These are phyloP conservation scores for Fimicolochytrium jonesii DNA, from an alignment of 192 early-diverging fungal species.

Conservation along the genomic window DNA sequence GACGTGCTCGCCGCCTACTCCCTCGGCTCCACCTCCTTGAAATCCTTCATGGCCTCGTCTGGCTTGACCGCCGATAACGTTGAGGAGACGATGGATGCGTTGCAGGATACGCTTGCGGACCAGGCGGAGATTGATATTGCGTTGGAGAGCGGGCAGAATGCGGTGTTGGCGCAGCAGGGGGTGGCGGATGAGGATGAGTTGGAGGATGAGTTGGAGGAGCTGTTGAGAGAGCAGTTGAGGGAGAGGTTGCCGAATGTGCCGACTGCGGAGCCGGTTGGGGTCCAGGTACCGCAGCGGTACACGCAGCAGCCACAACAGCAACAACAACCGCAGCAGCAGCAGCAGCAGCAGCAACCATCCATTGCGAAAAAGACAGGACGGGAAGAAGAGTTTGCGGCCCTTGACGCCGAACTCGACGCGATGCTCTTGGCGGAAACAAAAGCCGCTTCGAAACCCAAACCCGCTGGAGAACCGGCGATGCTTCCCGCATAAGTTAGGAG, in stretches of 20 bases:
- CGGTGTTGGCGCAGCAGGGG: constrained; percentile 10
- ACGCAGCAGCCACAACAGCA: neutral
- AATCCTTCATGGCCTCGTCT: constrained; percentile 38
- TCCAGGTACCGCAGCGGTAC: neutral
- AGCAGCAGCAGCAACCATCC: no score
- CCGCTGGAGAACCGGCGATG: no score
- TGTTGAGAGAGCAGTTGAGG: constrained; percentile 1
- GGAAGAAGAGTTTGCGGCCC: neutral
- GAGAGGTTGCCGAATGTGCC: constrained; percentile 6
- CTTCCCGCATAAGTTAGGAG: no score
- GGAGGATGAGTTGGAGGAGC: constrained; percentile 28
- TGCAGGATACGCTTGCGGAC: constrained; percentile 57
- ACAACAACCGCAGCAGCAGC: no score
- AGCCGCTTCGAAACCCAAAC: no score
- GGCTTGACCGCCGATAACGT: constrained; percentile 47
- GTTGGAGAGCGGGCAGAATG: constrained; percentile 34
- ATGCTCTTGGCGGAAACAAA: constrained; percentile 3
- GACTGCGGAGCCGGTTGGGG: neutral
- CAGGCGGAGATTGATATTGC: constrained; percentile 61
- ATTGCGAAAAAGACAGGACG: no score
- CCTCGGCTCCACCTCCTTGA: constrained; percentile 53
- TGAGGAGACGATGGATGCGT: constrained; percentile 55
- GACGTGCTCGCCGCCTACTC: constrained; percentile 60
- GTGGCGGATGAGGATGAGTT: constrained; percentile 28
- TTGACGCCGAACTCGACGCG: constrained; percentile 17